These are phyloP conservation scores for Scheffersomyces parashehatae DNA, from an alignment of 1,139 yeast species.

Conservation along the genomic window DNA sequence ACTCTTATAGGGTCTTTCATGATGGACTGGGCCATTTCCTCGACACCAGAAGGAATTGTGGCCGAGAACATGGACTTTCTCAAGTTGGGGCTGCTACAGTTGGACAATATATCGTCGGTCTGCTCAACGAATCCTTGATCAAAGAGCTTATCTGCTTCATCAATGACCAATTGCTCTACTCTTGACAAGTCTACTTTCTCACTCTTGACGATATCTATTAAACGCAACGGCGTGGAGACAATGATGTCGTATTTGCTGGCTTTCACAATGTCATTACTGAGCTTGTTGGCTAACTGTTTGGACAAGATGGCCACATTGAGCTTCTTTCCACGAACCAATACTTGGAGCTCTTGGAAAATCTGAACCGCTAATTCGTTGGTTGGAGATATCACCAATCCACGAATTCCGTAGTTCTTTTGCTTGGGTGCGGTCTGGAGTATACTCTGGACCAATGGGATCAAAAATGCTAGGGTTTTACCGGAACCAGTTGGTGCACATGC, in stretches of 20 bases:
- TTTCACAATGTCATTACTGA: constrained; percentile 56
- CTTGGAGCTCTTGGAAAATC: constrained; percentile 69
- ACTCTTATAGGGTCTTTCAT: constrained; percentile 86
- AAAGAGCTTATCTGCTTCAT: constrained; percentile 94
- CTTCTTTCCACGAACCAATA: constrained; percentile 54
- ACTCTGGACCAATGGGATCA: constrained; percentile 76
- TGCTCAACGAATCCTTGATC: constrained; percentile 91
- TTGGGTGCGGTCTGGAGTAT: constrained; percentile 28
- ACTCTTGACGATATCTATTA: constrained; percentile 73
- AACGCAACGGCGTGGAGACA: constrained; percentile 84
- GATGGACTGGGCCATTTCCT: constrained; percentile 80
- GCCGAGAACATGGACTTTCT: constrained; percentile 89
- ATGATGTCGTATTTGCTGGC: constrained; percentile 74
- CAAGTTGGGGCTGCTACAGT: constrained; percentile 56
- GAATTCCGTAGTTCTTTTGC: constrained; percentile 47
- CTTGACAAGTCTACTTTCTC: constrained; percentile 58
- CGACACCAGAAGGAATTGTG: constrained; percentile 92
- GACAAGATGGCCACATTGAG: constrained; percentile 69
- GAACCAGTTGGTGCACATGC: constrained; percentile 97
- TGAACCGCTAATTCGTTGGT: constrained; percentile 87
- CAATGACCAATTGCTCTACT: constrained; percentile 78
- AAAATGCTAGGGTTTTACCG: constrained; percentile 87
- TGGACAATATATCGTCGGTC: constrained; percentile 78
- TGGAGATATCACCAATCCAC: constrained; percentile 86
- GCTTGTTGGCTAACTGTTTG: constrained; percentile 72